Conservation (phyloP, 2,329 filamentous ascomycete genomes). For the Talaromyces sp. region DNA sequence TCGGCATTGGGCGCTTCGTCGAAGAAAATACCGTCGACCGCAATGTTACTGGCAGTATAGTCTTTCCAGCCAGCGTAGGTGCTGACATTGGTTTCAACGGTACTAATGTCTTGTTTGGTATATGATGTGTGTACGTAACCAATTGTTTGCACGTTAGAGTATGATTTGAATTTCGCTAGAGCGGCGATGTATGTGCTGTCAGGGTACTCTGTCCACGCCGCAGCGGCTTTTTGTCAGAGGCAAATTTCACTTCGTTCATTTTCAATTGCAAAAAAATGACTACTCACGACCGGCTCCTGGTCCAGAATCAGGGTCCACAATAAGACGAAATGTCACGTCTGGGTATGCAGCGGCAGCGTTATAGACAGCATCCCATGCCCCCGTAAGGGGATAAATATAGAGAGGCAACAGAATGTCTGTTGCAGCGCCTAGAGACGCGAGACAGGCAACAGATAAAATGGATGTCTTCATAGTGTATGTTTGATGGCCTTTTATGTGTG, state of each 20-base stretch:
- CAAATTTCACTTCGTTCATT: neutral
- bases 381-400: conserved; percentile 22
- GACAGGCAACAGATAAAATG: neutral
- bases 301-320: conserved; percentile 24
- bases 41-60: conserved; percentile 14
- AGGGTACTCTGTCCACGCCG: conserved; percentile 7
- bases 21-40: conserved; percentile 17
- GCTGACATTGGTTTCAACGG: conserved; percentile 2
- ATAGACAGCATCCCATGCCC: conserved; percentile 22
- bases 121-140: conserved; percentile 15
- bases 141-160: conserved; percentile 13
- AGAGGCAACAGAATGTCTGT: conserved; percentile 20
- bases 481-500: neutral
- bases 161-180: conserved; percentile 11
- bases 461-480: conserved; percentile 12
- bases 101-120: neutral
- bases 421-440: conserved; percentile 5
- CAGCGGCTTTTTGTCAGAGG: neutral
- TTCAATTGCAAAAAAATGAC: neutral
- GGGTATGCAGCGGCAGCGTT: conserved; percentile 19
- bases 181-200: conserved; percentile 1
- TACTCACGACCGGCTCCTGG: conserved; percentile 15
- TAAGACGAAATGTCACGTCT: conserved; percentile 22
- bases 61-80: conserved; percentile 14
- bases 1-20: conserved; percentile 11